A percentile compares a stretch with the other conserved stretches of the same genome.
These are phyloP conservation scores for Annulohypoxylon stygium DNA, from an alignment of 495 filamentous ascomycete genomes.

Conservation along the genomic window DNA sequence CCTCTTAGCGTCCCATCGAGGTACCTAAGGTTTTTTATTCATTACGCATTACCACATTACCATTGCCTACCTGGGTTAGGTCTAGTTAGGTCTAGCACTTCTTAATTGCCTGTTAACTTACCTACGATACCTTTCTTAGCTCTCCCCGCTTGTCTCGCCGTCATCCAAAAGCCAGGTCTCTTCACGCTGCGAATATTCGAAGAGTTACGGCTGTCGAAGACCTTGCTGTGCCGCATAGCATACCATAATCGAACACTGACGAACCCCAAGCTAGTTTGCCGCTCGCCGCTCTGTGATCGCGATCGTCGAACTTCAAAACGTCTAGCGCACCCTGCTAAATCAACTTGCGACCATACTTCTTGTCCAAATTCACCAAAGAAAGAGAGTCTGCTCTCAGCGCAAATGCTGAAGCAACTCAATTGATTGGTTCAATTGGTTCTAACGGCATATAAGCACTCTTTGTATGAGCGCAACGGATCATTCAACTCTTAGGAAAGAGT, in stretches of 20 bases:
- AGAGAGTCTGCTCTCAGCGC: constrained; percentile 22
- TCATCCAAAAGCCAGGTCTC: constrained; percentile 34
- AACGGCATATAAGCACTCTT: constrained; percentile 25
- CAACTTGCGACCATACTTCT: constrained; percentile 16
- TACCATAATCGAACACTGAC: constrained; percentile 14
- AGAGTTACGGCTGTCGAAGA: constrained; percentile 24
- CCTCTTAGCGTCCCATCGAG: not conserved
- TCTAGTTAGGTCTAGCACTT: constrained; percentile 4
- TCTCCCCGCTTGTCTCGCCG: constrained; percentile 41
- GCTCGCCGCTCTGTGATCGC: constrained; percentile 15
- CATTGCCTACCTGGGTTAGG: constrained; percentile 27
- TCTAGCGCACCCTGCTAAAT: constrained; percentile 30
- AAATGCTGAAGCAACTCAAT: constrained; percentile 31
- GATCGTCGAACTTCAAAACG: constrained; percentile 24
- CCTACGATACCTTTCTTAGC: constrained; percentile 9
- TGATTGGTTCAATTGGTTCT: constrained; percentile 26
- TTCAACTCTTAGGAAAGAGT: constrained; percentile 29
- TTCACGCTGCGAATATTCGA: constrained; percentile 27
- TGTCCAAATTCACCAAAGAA: constrained; percentile 40
- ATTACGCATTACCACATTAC: not conserved
- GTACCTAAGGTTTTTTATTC: constrained; percentile 16
- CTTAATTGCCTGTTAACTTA: constrained; percentile 13
- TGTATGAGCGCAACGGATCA: constrained; percentile 30
- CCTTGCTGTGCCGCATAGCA: constrained; percentile 21
- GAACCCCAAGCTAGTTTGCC: constrained; percentile 22